These are phyloP conservation scores for Hypericum androsaemum DNA, from an alignment of 345 rosid genomes.

Conservation along the genomic window DNA sequence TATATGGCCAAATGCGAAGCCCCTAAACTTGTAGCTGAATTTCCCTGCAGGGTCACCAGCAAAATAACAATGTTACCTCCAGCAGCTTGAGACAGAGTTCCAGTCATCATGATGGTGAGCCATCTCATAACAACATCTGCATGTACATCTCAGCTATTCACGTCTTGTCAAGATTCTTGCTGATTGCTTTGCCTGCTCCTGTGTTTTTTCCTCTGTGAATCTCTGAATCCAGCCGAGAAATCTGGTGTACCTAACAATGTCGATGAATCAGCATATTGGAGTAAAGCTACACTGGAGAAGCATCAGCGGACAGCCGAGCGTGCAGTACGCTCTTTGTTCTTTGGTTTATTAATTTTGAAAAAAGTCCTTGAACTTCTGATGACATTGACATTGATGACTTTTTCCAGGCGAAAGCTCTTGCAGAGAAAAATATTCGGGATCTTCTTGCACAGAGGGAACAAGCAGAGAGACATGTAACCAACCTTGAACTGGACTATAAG, in stretches of 20 bases:
- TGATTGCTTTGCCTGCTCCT: not conserved
- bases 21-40: conserved; percentile 4
- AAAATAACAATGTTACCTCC: conserved; percentile 36
- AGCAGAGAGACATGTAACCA: conserved; percentile 75
- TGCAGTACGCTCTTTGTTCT: conserved; percentile 42
- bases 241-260: conserved; percentile 26
- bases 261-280: conserved; percentile 47
- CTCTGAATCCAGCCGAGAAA: conserved; percentile 20
- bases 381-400: conserved; percentile 9
- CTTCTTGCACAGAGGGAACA: conserved; percentile 79
- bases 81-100: conserved; percentile 25
- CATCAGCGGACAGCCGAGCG: conserved; percentile 77
- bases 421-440: conserved; percentile 86
- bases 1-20: conserved; percentile 4
- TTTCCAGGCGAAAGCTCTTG: conserved; percentile 87
- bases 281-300: conserved; percentile 62
- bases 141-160: not conserved
- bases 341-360: not conserved
- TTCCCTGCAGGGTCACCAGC: conserved; percentile 48
- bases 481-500: conserved; percentile 5
- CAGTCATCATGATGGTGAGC: conserved; percentile 39
- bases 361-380: conserved; percentile 9
- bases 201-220: conserved; percentile 25
- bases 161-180: not conserved
- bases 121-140: not conserved